Base-by-base conservation (phyloP, 345 rosid species). In the Pugionium cornutum region DNA sequence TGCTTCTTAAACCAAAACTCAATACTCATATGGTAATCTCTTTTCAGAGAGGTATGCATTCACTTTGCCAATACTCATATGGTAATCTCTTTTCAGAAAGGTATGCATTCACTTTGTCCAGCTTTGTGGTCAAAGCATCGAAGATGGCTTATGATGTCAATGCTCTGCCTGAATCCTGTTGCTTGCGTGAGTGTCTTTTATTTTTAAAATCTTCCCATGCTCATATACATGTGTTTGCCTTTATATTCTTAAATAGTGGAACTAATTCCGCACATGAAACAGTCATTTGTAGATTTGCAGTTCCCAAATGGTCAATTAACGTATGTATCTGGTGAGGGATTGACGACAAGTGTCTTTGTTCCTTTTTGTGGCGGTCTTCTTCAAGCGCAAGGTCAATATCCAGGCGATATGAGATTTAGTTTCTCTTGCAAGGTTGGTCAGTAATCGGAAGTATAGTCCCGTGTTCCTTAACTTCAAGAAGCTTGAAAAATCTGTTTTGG, bases 121-220 rank as follows among this genome's bases (percentile, higher is more conserved):
- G 95, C 97, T 33, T 73, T 94, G 57, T 94, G 97, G 99, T 94
- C 99, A 73, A 90, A 86, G 80, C 97, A 94, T 74, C 72, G 97
- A 66, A 86, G 97, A 75, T 94, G 97, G 99, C 86, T 90, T 73
- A 73, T 94, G 69, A 94, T 94, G 97, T 90, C 99, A 72, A 94
- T 94, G 97, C 85, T 90, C 36, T 84, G 96, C 60, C 88, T 89
- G 68, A 94, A 84, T 72, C 99, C 97, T 73, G 45, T 90, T 69
- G 87, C 92, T 37, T 94, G 96, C 76, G 96, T 94, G 80, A 86
- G 95, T 79, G 18, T 50, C 57, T 44, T 5, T 42, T 31, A 37
- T 3, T 39, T 11, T 31, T 2, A 2, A 52, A 54, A 26, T 10
- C 50, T 28, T 54, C 31, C 49, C 6, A 34, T 4, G 6, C 18